Evolutionary conservation across 441 rosid genomes (phyloP).

Genomic region (Erodium trifolium): DNA sequence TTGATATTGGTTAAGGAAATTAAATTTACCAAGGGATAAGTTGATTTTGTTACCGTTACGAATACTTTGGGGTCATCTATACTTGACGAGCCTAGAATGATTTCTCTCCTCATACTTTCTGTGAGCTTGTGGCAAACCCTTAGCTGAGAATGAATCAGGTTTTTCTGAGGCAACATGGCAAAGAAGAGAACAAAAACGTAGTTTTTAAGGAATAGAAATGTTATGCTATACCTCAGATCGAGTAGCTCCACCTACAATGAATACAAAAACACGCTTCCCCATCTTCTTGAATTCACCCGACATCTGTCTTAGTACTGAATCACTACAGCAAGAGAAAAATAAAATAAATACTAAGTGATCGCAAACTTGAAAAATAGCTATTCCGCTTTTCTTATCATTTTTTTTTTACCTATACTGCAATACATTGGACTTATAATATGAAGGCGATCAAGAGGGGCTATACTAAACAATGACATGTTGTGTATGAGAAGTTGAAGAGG

Average conservation of each 20-base stretch:
- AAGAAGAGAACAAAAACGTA: background rate
- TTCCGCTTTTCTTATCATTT: no score
- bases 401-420: no score
- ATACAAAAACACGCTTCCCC: slow-evolving; percentile 90
- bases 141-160: slow-evolving; percentile 37
- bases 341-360: background rate
- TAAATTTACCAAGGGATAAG: background rate
- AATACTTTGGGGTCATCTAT: slow-evolving; percentile 86
- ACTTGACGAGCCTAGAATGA: slow-evolving; percentile 85
- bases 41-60: slow-evolving; percentile 47
- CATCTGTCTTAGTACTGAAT: slow-evolving; percentile 64
- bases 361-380: background rate
- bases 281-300: slow-evolving; percentile 81
- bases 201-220: background rate
- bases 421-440: no score
- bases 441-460: background rate
- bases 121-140: slow-evolving; percentile 91
- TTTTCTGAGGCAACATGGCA: background rate
- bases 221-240: slow-evolving; percentile 86
- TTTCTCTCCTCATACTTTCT: slow-evolving; percentile 72
- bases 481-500: background rate
- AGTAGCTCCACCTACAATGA: slow-evolving; percentile 88
- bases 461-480: no score
- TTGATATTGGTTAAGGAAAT: background rate
- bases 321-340: slow-evolving; percentile 31